Conservation (phyloP, 2,329 filamentous ascomycete species). For the Cephalotrichum gorgonifer region DNA sequence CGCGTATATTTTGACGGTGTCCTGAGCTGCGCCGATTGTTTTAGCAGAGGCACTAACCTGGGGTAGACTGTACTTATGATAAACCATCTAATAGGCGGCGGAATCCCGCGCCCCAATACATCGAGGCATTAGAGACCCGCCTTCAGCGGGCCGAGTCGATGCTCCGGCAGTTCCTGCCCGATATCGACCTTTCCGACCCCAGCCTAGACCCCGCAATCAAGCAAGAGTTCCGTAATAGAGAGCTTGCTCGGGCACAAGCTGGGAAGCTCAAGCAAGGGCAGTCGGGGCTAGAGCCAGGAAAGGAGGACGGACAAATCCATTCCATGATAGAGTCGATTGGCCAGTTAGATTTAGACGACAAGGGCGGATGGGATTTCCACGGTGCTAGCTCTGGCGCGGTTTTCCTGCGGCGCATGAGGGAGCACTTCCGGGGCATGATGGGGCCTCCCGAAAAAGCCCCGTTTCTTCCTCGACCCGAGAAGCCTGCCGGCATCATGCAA, state of each 20-base stretch:
- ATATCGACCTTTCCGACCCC: slow-evolving; percentile 76
- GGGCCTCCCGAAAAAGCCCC: slow-evolving; percentile 51
- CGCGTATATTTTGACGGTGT: background rate
- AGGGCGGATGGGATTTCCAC: slow-evolving; percentile 89
- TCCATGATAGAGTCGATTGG: slow-evolving; percentile 95
- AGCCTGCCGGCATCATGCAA: slow-evolving; percentile 37
- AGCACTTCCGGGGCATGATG: slow-evolving; percentile 72
- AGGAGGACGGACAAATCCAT: slow-evolving; percentile 59
- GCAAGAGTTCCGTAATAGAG: slow-evolving; percentile 52
- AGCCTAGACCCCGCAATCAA: slow-evolving; percentile 68
- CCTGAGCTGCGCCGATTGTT: background rate
- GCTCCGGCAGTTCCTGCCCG: slow-evolving; percentile 69
- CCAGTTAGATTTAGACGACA: slow-evolving; percentile 82
- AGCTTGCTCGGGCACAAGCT: slow-evolving; percentile 36
- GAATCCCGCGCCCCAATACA: slow-evolving; percentile 86
- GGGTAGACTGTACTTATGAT: slow-evolving; percentile 82
- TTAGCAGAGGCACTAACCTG: background rate
- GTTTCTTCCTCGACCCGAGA: slow-evolving; percentile 43
- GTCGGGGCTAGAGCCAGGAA: background rate
- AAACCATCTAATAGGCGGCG: slow-evolving; percentile 86
- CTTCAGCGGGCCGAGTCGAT: slow-evolving; percentile 75
- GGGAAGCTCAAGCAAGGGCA: slow-evolving; percentile 14
- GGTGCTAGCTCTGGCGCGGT: slow-evolving; percentile 86
- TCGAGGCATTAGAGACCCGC: slow-evolving; percentile 76
- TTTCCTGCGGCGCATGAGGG: slow-evolving; percentile 77